phyloP scores from a whole-genome alignment of 202 grass and related monocot species.

The Eragrostis tef region DNA sequence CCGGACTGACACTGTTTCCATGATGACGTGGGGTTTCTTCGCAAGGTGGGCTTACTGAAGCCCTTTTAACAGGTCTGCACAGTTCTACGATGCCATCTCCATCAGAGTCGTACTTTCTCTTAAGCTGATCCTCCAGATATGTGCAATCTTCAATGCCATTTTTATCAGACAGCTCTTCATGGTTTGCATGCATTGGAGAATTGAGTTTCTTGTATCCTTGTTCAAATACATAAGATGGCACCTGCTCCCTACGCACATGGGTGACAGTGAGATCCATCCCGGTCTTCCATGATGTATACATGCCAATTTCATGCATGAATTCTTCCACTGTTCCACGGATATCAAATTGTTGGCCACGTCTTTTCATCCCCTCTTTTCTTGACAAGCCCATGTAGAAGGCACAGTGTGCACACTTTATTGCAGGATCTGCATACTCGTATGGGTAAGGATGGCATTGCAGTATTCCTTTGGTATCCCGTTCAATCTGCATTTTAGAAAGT shows the following conservation, averaged over 20 bases:
- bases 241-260: conserved; percentile 68
- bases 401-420: conserved; percentile 70
- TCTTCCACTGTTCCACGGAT: conserved; percentile 90
- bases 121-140: conserved; percentile 32
- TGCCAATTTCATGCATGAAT: conserved; percentile 74
- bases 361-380: conserved; percentile 72
- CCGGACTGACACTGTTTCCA: conserved; percentile 21
- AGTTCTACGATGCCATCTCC: conserved; percentile 40
- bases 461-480: conserved; percentile 81
- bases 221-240: conserved; percentile 84
- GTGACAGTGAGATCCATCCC: conserved; percentile 90
- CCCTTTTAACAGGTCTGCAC: conserved; percentile 42
- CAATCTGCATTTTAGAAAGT: conserved; percentile 68
- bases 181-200: conserved; percentile 47
- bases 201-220: conserved; percentile 73
- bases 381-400: conserved; percentile 92
- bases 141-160: conserved; percentile 47
- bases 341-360: conserved; percentile 81
- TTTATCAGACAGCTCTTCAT: conserved; percentile 55
- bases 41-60: conserved; percentile 39
- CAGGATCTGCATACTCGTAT: conserved; percentile 72
- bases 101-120: conserved; percentile 55
- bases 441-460: conserved; percentile 94
- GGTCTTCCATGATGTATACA: conserved; percentile 73
- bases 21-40: conserved; percentile 45